These are phyloP conservation scores for Lentinula lateritia DNA, from an alignment of 768 basidiomycete species.

Conservation along the genomic window DNA sequence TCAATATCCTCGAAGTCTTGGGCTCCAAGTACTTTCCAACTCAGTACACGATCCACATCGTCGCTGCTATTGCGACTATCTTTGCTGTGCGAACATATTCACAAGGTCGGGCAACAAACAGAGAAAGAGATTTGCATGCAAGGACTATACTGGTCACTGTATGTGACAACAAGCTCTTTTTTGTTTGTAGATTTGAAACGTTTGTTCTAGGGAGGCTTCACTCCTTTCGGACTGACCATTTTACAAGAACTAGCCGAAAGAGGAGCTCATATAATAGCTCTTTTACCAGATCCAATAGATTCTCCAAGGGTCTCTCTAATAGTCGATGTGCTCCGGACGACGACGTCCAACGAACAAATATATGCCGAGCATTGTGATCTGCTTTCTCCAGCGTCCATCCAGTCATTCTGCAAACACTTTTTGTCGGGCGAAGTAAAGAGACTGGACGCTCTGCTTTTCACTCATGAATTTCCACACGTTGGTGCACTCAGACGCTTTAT, in stretches of 20 bases:
- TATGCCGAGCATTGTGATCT: slow-evolving; percentile 79
- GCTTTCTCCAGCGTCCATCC: slow-evolving; percentile 57
- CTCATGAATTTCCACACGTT: slow-evolving; percentile 70
- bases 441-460: slow-evolving; percentile 74
- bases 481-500: slow-evolving; percentile 36
- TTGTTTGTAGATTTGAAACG: neutral
- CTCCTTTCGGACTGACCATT: slow-evolving; percentile 64
- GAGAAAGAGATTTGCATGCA: slow-evolving; percentile 74
- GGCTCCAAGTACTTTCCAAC: slow-evolving; percentile 43
- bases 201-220: slow-evolving; percentile 59
- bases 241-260: slow-evolving; percentile 62
- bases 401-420: slow-evolving; percentile 65
- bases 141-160: slow-evolving; percentile 70
- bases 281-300: slow-evolving; percentile 55
- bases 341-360: slow-evolving; percentile 70
- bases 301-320: slow-evolving; percentile 52
- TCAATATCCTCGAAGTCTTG: slow-evolving; percentile 38
- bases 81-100: slow-evolving; percentile 52
- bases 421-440: slow-evolving; percentile 58
- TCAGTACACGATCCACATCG: slow-evolving; percentile 51
- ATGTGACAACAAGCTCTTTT: slow-evolving; percentile 14
- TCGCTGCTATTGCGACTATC: slow-evolving; percentile 35
- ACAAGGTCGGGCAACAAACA: slow-evolving; percentile 63
- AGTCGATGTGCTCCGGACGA: slow-evolving; percentile 58
- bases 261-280: slow-evolving; percentile 76